A percentile compares a stretch with the other conserved stretches of the same genome.
phyloP scores from a whole-genome alignment of 1,284 basidiomycete genomes.

The Cryptococcus sp. region DNA sequence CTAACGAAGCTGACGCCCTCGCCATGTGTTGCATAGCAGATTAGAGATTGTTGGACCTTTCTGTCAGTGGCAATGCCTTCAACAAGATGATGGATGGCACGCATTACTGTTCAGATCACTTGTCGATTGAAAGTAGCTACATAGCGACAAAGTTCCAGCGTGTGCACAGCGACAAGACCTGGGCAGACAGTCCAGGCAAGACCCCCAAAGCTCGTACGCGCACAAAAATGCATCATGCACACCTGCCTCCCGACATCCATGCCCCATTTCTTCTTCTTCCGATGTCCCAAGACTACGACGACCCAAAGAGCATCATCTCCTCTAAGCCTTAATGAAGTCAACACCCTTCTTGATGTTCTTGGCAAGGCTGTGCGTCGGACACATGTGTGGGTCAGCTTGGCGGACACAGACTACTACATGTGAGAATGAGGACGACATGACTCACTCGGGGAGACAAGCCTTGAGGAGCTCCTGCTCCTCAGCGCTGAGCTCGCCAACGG shows the following conservation, averaged over 20 bases:
- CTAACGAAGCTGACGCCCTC: too few species aligned
- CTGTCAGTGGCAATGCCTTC: too few species aligned
- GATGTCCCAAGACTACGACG: not conserved
- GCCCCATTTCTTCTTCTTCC: not conserved
- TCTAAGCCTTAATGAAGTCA: conserved; percentile 59
- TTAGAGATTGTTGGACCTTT: too few species aligned
- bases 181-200: too few species aligned
- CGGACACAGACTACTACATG: too few species aligned
- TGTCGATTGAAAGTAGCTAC: too few species aligned
- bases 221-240: not conserved
- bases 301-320: not conserved
- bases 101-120: too few species aligned
- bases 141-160: too few species aligned
- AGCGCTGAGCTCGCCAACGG: conserved; percentile 68
- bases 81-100: too few species aligned
- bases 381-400: not conserved
- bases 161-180: too few species aligned
- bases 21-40: too few species aligned
- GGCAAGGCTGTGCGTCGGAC: conserved; percentile 57
- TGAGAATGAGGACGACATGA: not conserved
- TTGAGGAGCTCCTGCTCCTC: conserved; percentile 83
- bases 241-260: not conserved
- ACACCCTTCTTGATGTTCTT: conserved; percentile 97
- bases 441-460: conserved; percentile 75
- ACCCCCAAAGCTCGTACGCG: too few species aligned